These are phyloP conservation scores for Diutina mesorugosa DNA, from an alignment of 1,139 yeast species.

Conservation along the genomic window DNA sequence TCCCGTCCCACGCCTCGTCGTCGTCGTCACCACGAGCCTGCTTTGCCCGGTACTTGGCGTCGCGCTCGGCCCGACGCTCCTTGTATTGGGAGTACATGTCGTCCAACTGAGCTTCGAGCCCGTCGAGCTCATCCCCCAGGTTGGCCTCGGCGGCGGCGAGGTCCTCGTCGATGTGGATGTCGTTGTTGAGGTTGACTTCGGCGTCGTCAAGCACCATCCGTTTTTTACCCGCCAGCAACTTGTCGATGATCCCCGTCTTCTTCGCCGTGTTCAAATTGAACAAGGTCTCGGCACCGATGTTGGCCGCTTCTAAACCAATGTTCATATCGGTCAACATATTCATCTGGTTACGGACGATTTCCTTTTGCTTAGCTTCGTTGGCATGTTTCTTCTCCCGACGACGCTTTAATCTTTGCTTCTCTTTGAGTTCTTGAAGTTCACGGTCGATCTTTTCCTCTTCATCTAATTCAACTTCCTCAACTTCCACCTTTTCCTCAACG, in stretches of 20 bases:
- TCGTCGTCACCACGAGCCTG: constrained; percentile 69
- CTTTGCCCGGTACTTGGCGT: constrained; percentile 71
- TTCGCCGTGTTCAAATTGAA: constrained; percentile 77
- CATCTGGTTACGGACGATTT: constrained; percentile 86
- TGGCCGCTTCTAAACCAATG: constrained; percentile 90
- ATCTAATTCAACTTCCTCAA: constrained; percentile 58
- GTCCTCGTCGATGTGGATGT: constrained; percentile 31
- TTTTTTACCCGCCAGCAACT: constrained; percentile 70
- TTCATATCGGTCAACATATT: constrained; percentile 90
- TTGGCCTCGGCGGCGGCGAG: constrained; percentile 7
- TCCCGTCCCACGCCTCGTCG: constrained; percentile 85
- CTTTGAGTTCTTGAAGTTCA: constrained; percentile 65
- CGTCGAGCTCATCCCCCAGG: constrained; percentile 50
- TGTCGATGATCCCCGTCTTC: constrained; percentile 68
- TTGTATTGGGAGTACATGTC: constrained; percentile 70
- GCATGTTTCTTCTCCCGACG: constrained; percentile 74
- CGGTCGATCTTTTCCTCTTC: constrained; percentile 87
- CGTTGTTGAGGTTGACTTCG: constrained; percentile 37
- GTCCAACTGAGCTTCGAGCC: constrained; percentile 70
- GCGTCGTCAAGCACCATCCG: constrained; percentile 57
- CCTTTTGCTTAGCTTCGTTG: constrained; percentile 80
- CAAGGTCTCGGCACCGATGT: constrained; percentile 56
- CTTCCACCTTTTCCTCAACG: constrained; percentile 25
- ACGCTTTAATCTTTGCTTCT: constrained; percentile 51
- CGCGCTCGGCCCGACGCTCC: constrained; percentile 61